Base-by-base conservation (phyloP, 2,329 filamentous ascomycete genomes). In the Aureobasidium pullulans region DNA sequence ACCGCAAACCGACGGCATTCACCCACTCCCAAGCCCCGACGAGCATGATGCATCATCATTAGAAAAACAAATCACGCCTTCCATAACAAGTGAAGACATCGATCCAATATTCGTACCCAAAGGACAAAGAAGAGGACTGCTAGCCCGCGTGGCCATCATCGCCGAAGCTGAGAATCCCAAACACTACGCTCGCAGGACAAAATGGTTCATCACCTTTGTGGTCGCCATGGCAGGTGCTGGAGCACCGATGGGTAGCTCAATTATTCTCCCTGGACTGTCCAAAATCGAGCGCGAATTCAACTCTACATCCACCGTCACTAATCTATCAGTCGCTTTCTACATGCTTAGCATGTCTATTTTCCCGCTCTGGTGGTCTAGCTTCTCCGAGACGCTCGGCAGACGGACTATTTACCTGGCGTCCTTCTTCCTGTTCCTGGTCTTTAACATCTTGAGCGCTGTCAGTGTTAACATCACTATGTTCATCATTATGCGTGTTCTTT, bases 261-360 rank as follows among this genome's bases (percentile, higher is more conserved):
- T 96, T 58, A 85, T 96, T 60, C 87, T 93, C 66, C 90, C 87
- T 89, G 73, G 73, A 85, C 79, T 36, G 2, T 40, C 57, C 13
- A 76, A 86, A 43, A 82, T 94, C 60, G 75, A 85, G 0, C 67
- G 68, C 4, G 84, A 88, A 23, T 77, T 94, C 44, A 64, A 85
- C 64, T 79, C 84, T 11, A 81, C 81, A 0, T 72, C 82, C 13
- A 87, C 88, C 1, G 75, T 89, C 15, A 84, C 86, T 59, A 95
- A 94, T 70, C 69, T 94, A 60, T 86, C 86, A 0, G 82, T 94
- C 0, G 87, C 89, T 0, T 73, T 93, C 60, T 94, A 92, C 70
- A 90, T 94, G 88, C 77, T 94, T 4, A 77, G 82, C 65, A 90
- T 94, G 88, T 83, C 85, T 59, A 89, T 94, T 46, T 93, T 91